A percentile compares a stretch with the other conserved stretches of the same genome.
phyloP scores from a whole-genome alignment of 371 early-diverging fungal genomes.

The Haplosporangium sp. region DNA sequence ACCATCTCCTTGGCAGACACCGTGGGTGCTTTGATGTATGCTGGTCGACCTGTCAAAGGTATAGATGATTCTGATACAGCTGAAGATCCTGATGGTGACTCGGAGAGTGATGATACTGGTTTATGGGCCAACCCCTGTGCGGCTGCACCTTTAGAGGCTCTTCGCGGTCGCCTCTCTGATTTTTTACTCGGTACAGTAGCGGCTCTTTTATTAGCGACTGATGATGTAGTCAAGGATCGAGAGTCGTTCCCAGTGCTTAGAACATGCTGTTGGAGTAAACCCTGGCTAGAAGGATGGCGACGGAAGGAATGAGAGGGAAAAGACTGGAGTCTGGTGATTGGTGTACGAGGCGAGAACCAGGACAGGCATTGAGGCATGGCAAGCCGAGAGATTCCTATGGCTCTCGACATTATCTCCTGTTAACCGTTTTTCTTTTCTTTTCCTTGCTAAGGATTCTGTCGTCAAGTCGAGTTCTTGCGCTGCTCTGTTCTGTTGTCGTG shows the following conservation, averaged over 20 bases:
- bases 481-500: neutral
- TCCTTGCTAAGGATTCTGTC: neutral
- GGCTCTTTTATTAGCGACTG: no score
- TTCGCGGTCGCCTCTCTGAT: no score
- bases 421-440: neutral
- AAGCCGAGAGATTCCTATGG: slow-evolving; percentile 40
- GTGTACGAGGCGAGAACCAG: neutral
- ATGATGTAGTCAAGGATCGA: no score
- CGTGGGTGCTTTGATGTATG: slow-evolving; percentile 27
- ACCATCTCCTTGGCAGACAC: slow-evolving; percentile 52
- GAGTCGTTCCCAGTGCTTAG: neutral
- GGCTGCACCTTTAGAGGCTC: no score
- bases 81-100: neutral
- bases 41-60: slow-evolving; percentile 9
- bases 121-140: no score
- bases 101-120: neutral
- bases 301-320: neutral
- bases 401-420: slow-evolving; percentile 27
- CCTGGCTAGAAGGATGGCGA: neutral
- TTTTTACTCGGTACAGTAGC: no score
- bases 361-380: neutral
- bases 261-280: neutral
- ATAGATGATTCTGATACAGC: neutral
- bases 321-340: neutral
- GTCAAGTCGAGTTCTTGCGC: neutral